Base-by-base conservation (phyloP, 1,284 basidiomycete genomes). In the Porogramme epimiltina region DNA sequence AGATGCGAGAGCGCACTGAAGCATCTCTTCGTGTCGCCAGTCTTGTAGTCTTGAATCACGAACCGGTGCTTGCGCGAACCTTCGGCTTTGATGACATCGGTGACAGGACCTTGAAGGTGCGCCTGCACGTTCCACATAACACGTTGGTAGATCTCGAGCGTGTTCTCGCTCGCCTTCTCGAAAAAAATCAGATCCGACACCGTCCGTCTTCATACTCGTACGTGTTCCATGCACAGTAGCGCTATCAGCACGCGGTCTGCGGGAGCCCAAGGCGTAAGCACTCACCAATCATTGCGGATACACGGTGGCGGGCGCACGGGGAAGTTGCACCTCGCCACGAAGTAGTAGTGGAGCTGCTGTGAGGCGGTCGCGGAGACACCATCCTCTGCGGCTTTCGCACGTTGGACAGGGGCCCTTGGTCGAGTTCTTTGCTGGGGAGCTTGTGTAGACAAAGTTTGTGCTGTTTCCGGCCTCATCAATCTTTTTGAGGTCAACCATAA, bases 381-480 rank as follows among this genome's bases (percentile, higher is more conserved):
- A 15, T 95, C 95, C 16, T 87, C 79, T 98, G 61, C 96, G 87
- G 57, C 84, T 71, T 75, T 96, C 93, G 63, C 91, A 93, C 10
- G 80, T 85, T 4, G 93, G 80, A 38, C 93, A 93, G 2, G 95
- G 95, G 1, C 95, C 94, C 51, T 91, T 85, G 5, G 78, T 87
- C 49, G 84, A 78, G 0, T 89, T 94, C 42, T 89, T 75, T 48
- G 95, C 95, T 1, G 95, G 91, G 25, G 87, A 78, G 55, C 88
- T 92, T 20, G 95, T 95, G 75, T 98, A 94, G 62, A 99, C 99
- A 75, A 95, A 99, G n/a, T 95, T 93, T 37, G 96, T 95, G 50
- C 93, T 87, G 52, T 80, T 78, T 37, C 84, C 87, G 40, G 81
- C 76, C 53, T 89, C 84, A 62, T 89, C 88, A 68, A 97, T 87